phyloP scores from a whole-genome alignment of 345 rosid species.

The Populus deltoides region DNA sequence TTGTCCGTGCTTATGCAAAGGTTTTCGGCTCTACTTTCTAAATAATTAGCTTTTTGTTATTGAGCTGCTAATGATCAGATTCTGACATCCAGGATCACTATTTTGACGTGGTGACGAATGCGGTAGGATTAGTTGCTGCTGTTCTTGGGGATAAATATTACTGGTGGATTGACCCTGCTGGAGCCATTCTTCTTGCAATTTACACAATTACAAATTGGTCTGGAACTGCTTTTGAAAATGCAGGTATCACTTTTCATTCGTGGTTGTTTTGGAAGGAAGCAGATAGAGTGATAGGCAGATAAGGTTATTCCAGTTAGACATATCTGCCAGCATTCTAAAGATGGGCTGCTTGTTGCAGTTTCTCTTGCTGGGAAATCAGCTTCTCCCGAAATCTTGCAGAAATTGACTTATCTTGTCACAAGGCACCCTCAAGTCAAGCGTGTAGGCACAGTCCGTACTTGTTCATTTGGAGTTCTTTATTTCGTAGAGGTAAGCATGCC shows the following conservation, averaged over 20 bases:
- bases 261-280: neutral
- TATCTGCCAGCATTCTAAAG: neutral
- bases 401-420: constrained; percentile 67
- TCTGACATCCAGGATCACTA: constrained; percentile 65
- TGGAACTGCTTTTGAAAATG: constrained; percentile 81
- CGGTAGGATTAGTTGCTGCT: constrained; percentile 81
- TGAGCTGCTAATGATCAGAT: neutral
- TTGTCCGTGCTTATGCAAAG: constrained; percentile 92
- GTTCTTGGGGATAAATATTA: constrained; percentile 64
- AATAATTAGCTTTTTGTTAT: neutral
- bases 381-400: constrained; percentile 74
- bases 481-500: constrained; percentile 63
- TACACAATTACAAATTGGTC: constrained; percentile 93
- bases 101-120: constrained; percentile 82
- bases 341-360: constrained; percentile 39
- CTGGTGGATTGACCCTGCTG: constrained; percentile 94
- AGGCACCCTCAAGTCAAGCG: constrained; percentile 72
- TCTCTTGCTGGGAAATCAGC: constrained; percentile 90
- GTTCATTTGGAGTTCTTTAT: constrained; percentile 83
- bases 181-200: constrained; percentile 74
- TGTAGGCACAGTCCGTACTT: constrained; percentile 86
- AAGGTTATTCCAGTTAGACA: neutral
- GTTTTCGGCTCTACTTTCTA: constrained; percentile 26
- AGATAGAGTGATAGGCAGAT: neutral
- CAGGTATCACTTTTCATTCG: constrained; percentile 39